phyloP scores from a whole-genome alignment of 2,329 filamentous ascomycete genomes.

The Cryphonectria radicalis region DNA sequence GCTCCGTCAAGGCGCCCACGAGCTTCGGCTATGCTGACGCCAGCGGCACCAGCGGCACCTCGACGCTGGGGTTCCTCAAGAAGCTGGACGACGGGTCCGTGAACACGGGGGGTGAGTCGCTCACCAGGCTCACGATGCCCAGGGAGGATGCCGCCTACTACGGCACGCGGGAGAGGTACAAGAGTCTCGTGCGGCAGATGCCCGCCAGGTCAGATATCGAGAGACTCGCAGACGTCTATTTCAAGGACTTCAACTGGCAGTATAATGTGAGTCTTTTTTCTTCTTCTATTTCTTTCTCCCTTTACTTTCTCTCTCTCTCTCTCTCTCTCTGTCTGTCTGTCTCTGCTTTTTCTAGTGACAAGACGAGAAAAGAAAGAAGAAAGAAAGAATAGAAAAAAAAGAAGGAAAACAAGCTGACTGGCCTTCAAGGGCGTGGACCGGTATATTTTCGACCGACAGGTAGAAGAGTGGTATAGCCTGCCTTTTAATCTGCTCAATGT shows the following conservation, averaged over 20 bases:
- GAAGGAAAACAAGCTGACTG: not conserved
- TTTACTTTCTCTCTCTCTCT: not conserved
- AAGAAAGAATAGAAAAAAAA: too few species aligned
- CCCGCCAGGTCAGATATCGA: slow-evolving; percentile 60
- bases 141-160: slow-evolving; percentile 42
- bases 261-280: slow-evolving; percentile 42
- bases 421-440: slow-evolving; percentile 53
- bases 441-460: slow-evolving; percentile 53
- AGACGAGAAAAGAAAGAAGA: not conserved
- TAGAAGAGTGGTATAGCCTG: slow-evolving; percentile 58
- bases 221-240: slow-evolving; percentile 58
- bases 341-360: not conserved
- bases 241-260: slow-evolving; percentile 62
- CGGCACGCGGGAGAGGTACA: slow-evolving; percentile 60
- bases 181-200: slow-evolving; percentile 60
- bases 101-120: slow-evolving; percentile 31
- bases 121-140: slow-evolving; percentile 39
- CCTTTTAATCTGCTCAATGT: slow-evolving; percentile 56
- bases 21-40: slow-evolving; percentile 57
- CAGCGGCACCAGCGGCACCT: slow-evolving; percentile 48
- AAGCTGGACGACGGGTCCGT: slow-evolving; percentile 58
- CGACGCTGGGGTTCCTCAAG: slow-evolving; percentile 59
- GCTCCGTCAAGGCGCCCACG: slow-evolving; percentile 42
- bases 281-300: too few species aligned
- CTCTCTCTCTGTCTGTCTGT: too few species aligned